Percentiles rank a stretch among this genome's conserved stretches.
Evolutionary conservation across 768 basidiomycete species (phyloP).

Genomic region (Boletus huronensis): DNA sequence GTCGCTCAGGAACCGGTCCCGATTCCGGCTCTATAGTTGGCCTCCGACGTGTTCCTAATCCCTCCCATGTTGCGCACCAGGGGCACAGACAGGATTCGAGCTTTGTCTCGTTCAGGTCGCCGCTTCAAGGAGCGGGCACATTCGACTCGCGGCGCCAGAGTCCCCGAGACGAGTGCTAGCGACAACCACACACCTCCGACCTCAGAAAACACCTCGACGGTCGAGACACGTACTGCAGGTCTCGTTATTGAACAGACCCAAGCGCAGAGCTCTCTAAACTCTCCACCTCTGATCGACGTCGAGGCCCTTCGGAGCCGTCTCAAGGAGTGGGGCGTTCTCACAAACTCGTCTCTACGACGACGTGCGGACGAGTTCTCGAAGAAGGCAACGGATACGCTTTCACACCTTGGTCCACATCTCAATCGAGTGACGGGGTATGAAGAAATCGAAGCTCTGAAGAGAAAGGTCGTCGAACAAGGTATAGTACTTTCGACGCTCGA

Average conservation of each 20-base stretch:
- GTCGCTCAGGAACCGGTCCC: neutral
- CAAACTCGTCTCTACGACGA: slow-evolving; percentile 39
- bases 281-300: slow-evolving; percentile 12
- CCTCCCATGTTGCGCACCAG: slow-evolving; percentile 20
- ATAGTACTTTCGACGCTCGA: slow-evolving; percentile 22
- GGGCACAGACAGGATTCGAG: slow-evolving; percentile 7
- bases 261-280: neutral
- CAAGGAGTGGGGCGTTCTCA: slow-evolving; percentile 45
- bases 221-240: neutral
- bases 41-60: neutral
- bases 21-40: neutral
- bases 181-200: slow-evolving; percentile 4
- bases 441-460: slow-evolving; percentile 80
- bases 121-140: slow-evolving; percentile 2
- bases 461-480: slow-evolving; percentile 80
- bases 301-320: slow-evolving; percentile 36
- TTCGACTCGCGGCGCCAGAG: slow-evolving; percentile 2
- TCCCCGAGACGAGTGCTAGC: slow-evolving; percentile 1
- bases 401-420: slow-evolving; percentile 71
- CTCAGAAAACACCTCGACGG: slow-evolving; percentile 1
- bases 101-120: slow-evolving; percentile 11
- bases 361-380: slow-evolving; percentile 58
- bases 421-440: slow-evolving; percentile 92
- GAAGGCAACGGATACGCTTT: slow-evolving; percentile 56
- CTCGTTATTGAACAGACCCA: neutral